A percentile compares a stretch with the other conserved stretches of the same genome.
phyloP scores from a whole-genome alignment of 1,284 basidiomycete genomes.

The Cryptococcus sp. region DNA sequence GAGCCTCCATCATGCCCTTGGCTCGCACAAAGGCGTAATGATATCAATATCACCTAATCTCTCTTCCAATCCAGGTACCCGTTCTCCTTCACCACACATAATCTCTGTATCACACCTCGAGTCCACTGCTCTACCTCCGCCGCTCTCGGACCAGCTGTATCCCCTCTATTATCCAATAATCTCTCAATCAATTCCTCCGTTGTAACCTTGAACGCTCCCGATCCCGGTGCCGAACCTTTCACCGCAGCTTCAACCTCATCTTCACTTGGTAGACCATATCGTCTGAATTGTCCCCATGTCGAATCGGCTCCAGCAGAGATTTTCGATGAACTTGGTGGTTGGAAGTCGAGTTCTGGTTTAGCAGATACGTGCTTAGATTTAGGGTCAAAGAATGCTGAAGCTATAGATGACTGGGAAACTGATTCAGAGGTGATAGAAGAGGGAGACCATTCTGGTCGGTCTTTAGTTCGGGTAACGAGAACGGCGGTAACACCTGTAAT shows the following conservation, averaged over 20 bases:
- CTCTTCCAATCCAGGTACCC: conserved; percentile 40
- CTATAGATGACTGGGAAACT: conserved; percentile 51
- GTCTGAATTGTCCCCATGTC: conserved; percentile 45
- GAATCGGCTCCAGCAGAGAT: conserved; percentile 23
- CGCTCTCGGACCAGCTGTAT: conserved; percentile 20
- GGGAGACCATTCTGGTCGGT: conserved; percentile 47
- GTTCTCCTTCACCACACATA: conserved; percentile 31
- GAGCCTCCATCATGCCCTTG: too few species aligned
- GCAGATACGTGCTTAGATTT: conserved; percentile 60
- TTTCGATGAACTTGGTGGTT: conserved; percentile 19
- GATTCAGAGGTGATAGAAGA: conserved; percentile 57
- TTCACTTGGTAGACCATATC: conserved; percentile 44
- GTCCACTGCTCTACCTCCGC: conserved; percentile 27
- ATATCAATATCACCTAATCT: not conserved
- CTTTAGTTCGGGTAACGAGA: conserved; percentile 60
- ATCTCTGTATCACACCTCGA: conserved; percentile 23
- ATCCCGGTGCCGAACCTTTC: conserved; percentile 32
- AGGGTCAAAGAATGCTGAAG: conserved; percentile 23
- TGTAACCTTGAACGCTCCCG: conserved; percentile 44
- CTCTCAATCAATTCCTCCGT: conserved; percentile 36
- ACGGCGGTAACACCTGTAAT: conserved; percentile 69
- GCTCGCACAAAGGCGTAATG: too few species aligned
- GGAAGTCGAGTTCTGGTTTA: conserved; percentile 47
- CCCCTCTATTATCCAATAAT: conserved; percentile 25
- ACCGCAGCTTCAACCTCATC: conserved; percentile 29